Conservation (phyloP, 2,329 filamentous ascomycete species). For the Venturia effusa region DNA sequence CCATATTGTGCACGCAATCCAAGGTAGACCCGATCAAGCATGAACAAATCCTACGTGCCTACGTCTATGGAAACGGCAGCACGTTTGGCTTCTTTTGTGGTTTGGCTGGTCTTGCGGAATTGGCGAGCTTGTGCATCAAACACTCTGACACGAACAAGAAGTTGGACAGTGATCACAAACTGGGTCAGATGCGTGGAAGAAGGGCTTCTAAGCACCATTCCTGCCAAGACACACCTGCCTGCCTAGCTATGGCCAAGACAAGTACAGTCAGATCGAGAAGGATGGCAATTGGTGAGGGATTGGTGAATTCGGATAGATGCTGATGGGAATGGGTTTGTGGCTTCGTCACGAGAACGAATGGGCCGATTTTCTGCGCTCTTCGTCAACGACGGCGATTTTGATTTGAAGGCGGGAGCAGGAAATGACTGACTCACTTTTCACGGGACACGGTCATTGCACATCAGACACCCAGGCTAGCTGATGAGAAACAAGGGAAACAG, state of each 20-base stretch:
- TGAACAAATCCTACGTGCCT: neutral
- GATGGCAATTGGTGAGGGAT: no score
- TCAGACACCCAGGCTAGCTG: neutral
- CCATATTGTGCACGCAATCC: neutral
- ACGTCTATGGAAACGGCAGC: neutral
- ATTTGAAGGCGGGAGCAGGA: neutral
- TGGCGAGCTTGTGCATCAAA: neutral
- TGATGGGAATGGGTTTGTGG: no score
- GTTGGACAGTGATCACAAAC: neutral
- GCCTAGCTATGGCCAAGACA: no score
- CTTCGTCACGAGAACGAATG: no score
- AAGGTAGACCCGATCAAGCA: neutral
- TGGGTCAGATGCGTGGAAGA: neutral
- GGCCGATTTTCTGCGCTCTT: neutral
- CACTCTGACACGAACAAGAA: slow-evolving; percentile 6
- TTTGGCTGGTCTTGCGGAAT: neutral
- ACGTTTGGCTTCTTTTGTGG: neutral
- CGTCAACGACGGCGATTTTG: neutral
- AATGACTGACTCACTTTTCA: neutral
- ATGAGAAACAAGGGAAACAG: neutral
- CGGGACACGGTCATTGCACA: neutral
- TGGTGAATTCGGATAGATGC: no score
- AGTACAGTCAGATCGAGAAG: no score
- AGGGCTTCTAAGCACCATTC: neutral
- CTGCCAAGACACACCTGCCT: neutral